phyloP scores from a whole-genome alignment of 2,329 filamentous ascomycete species.

The Apiospora kogelbergensis region DNA sequence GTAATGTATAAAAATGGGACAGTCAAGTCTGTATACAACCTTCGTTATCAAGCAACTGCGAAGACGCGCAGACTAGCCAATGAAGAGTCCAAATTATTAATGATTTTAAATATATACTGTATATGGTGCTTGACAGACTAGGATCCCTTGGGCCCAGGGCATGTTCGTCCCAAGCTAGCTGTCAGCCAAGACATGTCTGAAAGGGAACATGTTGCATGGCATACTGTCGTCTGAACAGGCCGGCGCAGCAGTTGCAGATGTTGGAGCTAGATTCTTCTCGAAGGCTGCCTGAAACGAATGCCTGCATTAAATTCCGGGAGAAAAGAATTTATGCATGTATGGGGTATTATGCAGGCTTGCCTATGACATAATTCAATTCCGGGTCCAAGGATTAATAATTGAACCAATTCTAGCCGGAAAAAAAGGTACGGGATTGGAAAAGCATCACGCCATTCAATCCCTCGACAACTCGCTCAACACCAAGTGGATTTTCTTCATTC shows the following conservation, averaged over 20 bases:
- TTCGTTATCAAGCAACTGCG: not conserved
- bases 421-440: not conserved
- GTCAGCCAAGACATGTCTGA: not conserved
- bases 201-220: not conserved
- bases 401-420: not conserved
- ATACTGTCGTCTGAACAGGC: not conserved
- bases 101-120: not conserved
- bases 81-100: not conserved
- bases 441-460: conserved; percentile 1
- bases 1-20: not conserved
- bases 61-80: not conserved
- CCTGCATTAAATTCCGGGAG: not conserved
- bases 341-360: not conserved
- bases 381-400: not conserved
- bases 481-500: not conserved
- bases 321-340: not conserved
- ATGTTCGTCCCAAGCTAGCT: not conserved
- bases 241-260: not conserved
- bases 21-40: not conserved
- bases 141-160: not conserved
- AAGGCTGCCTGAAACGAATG: not conserved
- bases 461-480: not conserved
- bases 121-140: not conserved
- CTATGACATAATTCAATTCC: not conserved
- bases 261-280: not conserved